Evolutionary conservation across 108 stramenopile species (phyloP), one percentile per base, ranked within the genome.

Genomic region (Cyclotella baltica): DNA sequence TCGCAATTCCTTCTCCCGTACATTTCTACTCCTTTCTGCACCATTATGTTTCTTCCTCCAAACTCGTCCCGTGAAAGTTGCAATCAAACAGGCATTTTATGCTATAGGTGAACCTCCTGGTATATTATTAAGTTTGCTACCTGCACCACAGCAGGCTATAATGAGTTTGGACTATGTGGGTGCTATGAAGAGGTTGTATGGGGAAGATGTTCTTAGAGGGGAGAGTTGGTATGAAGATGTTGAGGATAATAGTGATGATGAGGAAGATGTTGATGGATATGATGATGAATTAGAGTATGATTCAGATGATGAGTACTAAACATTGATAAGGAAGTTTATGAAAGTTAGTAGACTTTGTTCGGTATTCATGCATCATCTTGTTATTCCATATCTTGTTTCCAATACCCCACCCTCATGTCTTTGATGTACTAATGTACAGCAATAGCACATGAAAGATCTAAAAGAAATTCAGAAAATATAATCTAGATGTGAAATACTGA

Each of bases 121-220:
- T 3, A 90, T 95, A 43, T 57, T 95, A 19, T 74, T 92, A 16
- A 92, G 89, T 72, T 77, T 95, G 67, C 68, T 95, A 37, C 90
- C 94, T 9, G 94, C 92, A 37, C 92, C 94, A 25, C 90, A 95
- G 69, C 94, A 95, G 77, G 85, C 85, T n/a, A 93, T 95, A 23
- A 81, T 95, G 85, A 88, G 86, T 71, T 67, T 84, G 35, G 78
- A 87, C 46, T 83, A 83, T 67, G 73, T 43, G 3, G 56, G 38
- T 65, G 71, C 52, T 8, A 80, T 85, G 80, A 76, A 38, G 58
- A 69, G 56, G 34, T 70, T 87, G 40, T 87, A 87, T 73, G 86
- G 84, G n/a, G 77, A 82, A 31, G 67, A 72, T 69, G 63, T 62
- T 0, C 58, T 75, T 25, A 38, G 72, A 62, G 46, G 52, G 37